Evolutionary conservation across 495 filamentous ascomycete species (phyloP).

Genomic region (Annulohypoxylon stygium): DNA sequence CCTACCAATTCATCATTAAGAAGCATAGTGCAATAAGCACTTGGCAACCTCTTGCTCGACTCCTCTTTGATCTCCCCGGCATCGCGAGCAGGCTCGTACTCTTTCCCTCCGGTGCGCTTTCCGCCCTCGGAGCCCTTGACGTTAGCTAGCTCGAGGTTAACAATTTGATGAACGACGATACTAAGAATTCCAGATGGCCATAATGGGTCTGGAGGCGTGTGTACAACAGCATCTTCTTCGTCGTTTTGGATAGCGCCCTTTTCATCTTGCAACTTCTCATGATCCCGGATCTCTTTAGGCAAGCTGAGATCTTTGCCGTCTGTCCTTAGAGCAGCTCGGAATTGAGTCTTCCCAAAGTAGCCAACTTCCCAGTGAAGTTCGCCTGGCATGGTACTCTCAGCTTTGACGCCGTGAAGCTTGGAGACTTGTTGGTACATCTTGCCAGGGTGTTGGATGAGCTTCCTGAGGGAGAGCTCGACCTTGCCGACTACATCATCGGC

Average conservation of each 20-base stretch:
- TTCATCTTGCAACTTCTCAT: conserved; percentile 86
- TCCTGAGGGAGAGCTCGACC: conserved; percentile 90
- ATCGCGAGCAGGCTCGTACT: conserved; percentile 91
- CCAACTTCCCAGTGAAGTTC: conserved; percentile 96
- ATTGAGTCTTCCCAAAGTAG: conserved; percentile 89
- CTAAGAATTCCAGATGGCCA: conserved; percentile 91
- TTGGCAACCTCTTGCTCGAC: conserved; percentile 80
- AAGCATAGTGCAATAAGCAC: conserved; percentile 90
- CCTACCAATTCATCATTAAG: conserved; percentile 84
- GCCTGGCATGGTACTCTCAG: conserved; percentile 90
- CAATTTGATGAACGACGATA: conserved; percentile 92
- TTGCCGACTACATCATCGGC: conserved; percentile 96
- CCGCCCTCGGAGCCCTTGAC: conserved; percentile 75
- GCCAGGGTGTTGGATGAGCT: conserved; percentile 92
- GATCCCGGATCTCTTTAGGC: conserved; percentile 76
- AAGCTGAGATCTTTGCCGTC: conserved; percentile 86
- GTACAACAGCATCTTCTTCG: conserved; percentile 84
- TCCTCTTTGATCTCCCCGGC: conserved; percentile 88
- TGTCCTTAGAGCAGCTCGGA: conserved; percentile 83
- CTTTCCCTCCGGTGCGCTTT: conserved; percentile 76
- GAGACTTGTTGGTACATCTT: conserved; percentile 94
- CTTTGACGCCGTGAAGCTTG: conserved; percentile 81
- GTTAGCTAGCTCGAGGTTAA: conserved; percentile 89
- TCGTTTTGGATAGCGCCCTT: conserved; percentile 81
- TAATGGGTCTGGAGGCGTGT: conserved; percentile 92